phyloP scores from a whole-genome alignment of 1,284 basidiomycete species.

The Trichosporon asahii region DNA sequence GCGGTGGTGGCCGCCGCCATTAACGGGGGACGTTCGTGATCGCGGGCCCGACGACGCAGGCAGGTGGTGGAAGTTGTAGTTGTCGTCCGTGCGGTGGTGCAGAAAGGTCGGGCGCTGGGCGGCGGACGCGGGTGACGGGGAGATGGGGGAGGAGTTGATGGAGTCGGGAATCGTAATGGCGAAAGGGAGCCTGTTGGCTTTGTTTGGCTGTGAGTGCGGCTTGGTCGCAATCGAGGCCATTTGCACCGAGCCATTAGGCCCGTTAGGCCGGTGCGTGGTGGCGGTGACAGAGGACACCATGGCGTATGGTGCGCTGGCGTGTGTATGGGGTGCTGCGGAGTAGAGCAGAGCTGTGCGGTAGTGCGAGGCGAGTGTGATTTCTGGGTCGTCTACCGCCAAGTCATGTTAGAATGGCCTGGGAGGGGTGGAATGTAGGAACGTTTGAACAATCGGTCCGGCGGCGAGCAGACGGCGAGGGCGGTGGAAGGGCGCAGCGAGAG shows the following conservation, averaged over 20 bases:
- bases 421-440: background rate
- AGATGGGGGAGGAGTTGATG: background rate
- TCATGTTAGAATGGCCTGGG: background rate
- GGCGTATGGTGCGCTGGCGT: background rate
- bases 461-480: background rate
- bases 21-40: background rate
- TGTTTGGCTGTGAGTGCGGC: background rate
- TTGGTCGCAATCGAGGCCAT: background rate
- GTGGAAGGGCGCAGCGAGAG: too few relatives aligned
- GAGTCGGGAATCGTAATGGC: constrained; percentile 5
- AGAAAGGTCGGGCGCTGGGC: constrained; percentile 3
- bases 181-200: background rate
- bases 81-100: constrained; percentile 7
- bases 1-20: background rate
- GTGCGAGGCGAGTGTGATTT: constrained; percentile 10
- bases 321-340: constrained; percentile 1
- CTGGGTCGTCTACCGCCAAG: constrained; percentile 3
- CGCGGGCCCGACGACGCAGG: background rate
- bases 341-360: background rate
- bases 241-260: background rate
- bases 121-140: background rate
- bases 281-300: constrained; percentile 7
- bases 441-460: background rate
- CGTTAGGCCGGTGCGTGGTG: background rate
- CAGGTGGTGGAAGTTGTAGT: constrained; percentile 6